Percentiles rank a stretch among this genome's conserved stretches.
Evolutionary conservation across 1,284 basidiomycete species (phyloP).

Genomic region (Rhodotorula mucilaginosa): DNA sequence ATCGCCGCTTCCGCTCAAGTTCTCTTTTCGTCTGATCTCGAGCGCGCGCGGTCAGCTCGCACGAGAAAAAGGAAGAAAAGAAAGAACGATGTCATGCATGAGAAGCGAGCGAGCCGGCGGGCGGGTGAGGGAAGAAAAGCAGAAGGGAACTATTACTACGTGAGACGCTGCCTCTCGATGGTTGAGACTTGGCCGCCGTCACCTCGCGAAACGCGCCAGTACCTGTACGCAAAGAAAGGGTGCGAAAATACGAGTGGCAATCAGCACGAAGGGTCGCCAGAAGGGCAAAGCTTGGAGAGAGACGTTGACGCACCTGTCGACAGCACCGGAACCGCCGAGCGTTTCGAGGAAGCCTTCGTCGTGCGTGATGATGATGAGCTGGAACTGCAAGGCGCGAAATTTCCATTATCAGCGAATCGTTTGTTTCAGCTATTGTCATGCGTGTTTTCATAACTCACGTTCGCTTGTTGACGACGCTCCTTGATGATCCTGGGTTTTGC

Average conservation of each 20-base stretch:
- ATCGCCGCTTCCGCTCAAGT: too few species aligned
- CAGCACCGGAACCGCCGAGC: slow-evolving; percentile 77
- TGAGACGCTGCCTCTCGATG: slow-evolving; percentile 34
- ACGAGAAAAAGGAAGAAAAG: neutral
- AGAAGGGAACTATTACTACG: neutral
- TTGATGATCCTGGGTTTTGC: slow-evolving; percentile 73
- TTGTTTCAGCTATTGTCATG: too few species aligned
- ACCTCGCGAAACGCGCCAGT: slow-evolving; percentile 49
- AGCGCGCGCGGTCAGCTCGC: neutral
- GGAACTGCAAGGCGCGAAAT: slow-evolving; percentile 57
- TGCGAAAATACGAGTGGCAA: too few species aligned
- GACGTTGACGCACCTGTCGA: slow-evolving; percentile 64
- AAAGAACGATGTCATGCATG: neutral
- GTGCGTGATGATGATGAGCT: slow-evolving; percentile 90
- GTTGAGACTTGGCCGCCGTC: slow-evolving; percentile 39
- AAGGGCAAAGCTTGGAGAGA: too few species aligned
- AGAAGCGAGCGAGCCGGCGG: neutral
- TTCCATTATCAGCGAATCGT: neutral
- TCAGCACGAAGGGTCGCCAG: neutral
- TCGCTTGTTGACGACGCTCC: slow-evolving; percentile 79
- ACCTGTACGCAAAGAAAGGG: slow-evolving; percentile 53
- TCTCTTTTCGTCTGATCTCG: neutral
- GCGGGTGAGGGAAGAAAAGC: neutral
- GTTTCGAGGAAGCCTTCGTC: slow-evolving; percentile 84
- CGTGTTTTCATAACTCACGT: slow-evolving; percentile 47